A percentile compares a stretch with the other conserved stretches of the same genome.
These are phyloP conservation scores for Erysimum cheiri DNA, from an alignment of 441 rosid genomes.

Conservation along the genomic window DNA sequence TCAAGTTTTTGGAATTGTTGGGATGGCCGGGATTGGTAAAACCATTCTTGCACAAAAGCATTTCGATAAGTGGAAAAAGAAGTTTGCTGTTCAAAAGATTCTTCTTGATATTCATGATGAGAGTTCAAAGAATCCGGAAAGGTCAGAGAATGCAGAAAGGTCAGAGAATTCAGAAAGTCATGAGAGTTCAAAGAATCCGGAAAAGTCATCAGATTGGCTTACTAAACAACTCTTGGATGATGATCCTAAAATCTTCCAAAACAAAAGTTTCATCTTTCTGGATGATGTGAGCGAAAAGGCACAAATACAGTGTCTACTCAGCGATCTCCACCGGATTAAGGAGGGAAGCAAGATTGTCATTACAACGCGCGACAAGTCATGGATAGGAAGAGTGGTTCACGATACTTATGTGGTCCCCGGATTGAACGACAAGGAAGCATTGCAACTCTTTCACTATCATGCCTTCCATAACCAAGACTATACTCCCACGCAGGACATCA, in stretches of 20 bases:
- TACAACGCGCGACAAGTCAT: slow-evolving; percentile 31
- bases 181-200: too few relatives aligned
- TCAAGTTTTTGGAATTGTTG: slow-evolving; percentile 25
- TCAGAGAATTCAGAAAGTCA: too few relatives aligned
- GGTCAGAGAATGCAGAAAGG: too few relatives aligned
- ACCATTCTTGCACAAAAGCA: slow-evolving; percentile 12
- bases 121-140: background rate
- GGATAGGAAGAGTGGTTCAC: background rate
- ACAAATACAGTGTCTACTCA: slow-evolving; percentile 15
- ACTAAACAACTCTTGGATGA: too few relatives aligned
- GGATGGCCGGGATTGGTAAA: slow-evolving; percentile 34
- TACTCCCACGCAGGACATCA: background rate
- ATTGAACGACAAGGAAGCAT: background rate
- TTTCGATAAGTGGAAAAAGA: background rate
- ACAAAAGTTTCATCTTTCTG: background rate
- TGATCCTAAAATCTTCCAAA: background rate
- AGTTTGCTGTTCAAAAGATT: background rate
- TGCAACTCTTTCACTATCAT: slow-evolving; percentile 11
- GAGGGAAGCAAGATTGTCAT: slow-evolving; percentile 36
- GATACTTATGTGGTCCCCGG: background rate
- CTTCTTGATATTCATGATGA: background rate
- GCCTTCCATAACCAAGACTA: background rate
- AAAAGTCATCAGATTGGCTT: too few relatives aligned
- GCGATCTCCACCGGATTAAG: background rate
- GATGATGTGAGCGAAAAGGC: slow-evolving; percentile 25